Percentiles rank a stretch among this genome's conserved stretches.
Evolutionary conservation across 768 basidiomycete genomes (phyloP).

Genomic region (Russula lepida): DNA sequence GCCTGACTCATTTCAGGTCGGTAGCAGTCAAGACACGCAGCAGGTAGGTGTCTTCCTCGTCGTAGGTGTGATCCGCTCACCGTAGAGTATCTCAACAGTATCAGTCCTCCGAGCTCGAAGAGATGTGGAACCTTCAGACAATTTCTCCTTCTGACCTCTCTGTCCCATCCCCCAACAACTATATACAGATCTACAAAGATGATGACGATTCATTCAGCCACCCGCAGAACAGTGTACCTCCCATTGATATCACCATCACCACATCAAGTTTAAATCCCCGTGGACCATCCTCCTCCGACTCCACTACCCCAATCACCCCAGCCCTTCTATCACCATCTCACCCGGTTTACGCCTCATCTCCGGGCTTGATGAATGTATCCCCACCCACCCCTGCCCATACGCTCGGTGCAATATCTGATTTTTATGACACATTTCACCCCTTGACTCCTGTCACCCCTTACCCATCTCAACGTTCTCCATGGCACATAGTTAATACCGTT

Average conservation of each 20-base stretch:
- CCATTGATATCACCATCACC: slow-evolving; percentile 9
- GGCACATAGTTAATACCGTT: background rate
- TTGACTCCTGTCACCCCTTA: slow-evolving; percentile 13
- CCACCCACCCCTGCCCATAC: slow-evolving; percentile 12
- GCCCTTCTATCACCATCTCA: slow-evolving; percentile 16
- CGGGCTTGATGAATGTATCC: background rate
- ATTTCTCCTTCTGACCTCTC: background rate
- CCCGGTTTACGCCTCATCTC: slow-evolving; percentile 12
- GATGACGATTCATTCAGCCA: background rate
- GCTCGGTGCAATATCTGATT: background rate
- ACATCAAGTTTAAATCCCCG: background rate
- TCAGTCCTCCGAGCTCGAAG: background rate
- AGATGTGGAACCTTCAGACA: background rate
- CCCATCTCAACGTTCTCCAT: background rate
- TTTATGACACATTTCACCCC: background rate
- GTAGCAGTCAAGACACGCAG: slow-evolving; percentile 1
- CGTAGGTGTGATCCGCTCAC: background rate
- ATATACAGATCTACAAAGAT: background rate
- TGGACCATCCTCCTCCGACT: slow-evolving; percentile 4
- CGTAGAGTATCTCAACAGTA: background rate
- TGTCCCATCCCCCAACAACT: background rate
- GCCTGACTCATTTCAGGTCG: slow-evolving; percentile 7
- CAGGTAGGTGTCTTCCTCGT: slow-evolving; percentile 3
- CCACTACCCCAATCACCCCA: slow-evolving; percentile 13
- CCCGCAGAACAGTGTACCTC: background rate